Evolutionary conservation across 2,329 filamentous ascomycete genomes (phyloP), one percentile per base, ranked within the genome.

Genomic region (Rutstroemia sp.): DNA sequence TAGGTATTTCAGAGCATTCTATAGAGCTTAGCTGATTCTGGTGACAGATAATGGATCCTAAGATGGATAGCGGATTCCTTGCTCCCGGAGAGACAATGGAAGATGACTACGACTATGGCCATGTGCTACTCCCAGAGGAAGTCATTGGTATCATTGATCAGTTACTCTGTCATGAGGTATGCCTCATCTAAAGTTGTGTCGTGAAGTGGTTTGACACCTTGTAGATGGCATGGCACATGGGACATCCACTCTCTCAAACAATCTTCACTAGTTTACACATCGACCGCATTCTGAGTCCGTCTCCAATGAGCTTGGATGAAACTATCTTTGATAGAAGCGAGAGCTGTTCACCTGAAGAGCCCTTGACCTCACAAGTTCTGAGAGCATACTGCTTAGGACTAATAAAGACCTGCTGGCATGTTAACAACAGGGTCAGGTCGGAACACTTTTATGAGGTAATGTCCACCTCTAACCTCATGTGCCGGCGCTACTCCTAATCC

Each of bases 31-130:
- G 39, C 47, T 56, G 16, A 56, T 19, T 45, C 52, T 10, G 12
- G 9, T 42, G 25, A 52, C 66, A 99, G 94, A 96, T 99, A 65
- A 96, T 96, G 90, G 94, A 99, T 68, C 86, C 89, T 1, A 99
- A 97, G 73, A 99, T 99, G 94, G 94, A 99, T 72, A 96, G 90
- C 68, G 94, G 94, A 27, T 91, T 87, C 62, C 77, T 95, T 6
- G 79, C 83, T 19, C 82, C 87, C 7, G 88, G 86, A 30, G 90
- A 96, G 67, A 83, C 85, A n/a, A 80, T 92, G 37, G 89, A 95
- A 58, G 87, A 92, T 61, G 80, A 88, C 51, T 95, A 92, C 71
- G 86, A 96, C 67, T 82, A 91, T 42, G 75, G 81, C 45, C 77
- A 78, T 48, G 75, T 80, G 6, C 74, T 95, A 42, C 76, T 86